Evolutionary conservation across 495 filamentous ascomycete species (phyloP).

Genomic region (Penicillium macrosclerotiorum): DNA sequence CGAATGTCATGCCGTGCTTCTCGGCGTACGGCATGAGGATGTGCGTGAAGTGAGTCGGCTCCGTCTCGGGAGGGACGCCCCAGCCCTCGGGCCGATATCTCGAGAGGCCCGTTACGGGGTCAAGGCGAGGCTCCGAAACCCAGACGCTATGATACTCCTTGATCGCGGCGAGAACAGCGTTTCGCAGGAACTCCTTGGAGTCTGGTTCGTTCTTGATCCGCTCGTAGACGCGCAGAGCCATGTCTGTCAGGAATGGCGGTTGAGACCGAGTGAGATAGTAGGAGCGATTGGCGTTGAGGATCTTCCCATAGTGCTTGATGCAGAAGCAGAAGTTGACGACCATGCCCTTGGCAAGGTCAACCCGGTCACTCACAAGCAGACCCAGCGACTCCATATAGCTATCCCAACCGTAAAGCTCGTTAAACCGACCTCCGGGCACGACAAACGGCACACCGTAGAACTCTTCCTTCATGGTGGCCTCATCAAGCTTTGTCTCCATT

Average conservation of each 20-base stretch:
- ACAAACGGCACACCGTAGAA: constrained; percentile 87
- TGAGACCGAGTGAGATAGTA: constrained; percentile 95
- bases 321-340: constrained; percentile 95
- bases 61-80: constrained; percentile 92
- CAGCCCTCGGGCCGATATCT: constrained; percentile 84
- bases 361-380: constrained; percentile 74
- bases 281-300: constrained; percentile 91
- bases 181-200: constrained; percentile 72
- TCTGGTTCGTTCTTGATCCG: constrained; percentile 78
- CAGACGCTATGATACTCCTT: constrained; percentile 96
- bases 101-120: constrained; percentile 78
- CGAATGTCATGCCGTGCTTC: constrained; percentile 77
- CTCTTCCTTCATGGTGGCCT: constrained; percentile 60
- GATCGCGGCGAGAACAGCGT: constrained; percentile 82
- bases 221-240: constrained; percentile 87
- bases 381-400: constrained; percentile 95
- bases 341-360: constrained; percentile 87
- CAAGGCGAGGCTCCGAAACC: constrained; percentile 76
- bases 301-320: constrained; percentile 97
- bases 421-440: constrained; percentile 94
- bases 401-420: constrained; percentile 97
- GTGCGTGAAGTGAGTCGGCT: constrained; percentile 83
- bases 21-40: constrained; percentile 81
- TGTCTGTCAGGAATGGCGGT: constrained; percentile 95
- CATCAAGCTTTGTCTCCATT: constrained; percentile 73